A percentile compares a stretch with the other conserved stretches of the same genome.
phyloP scores from a whole-genome alignment of 2,329 filamentous ascomycete species.

The Zymoseptoria brevis region DNA sequence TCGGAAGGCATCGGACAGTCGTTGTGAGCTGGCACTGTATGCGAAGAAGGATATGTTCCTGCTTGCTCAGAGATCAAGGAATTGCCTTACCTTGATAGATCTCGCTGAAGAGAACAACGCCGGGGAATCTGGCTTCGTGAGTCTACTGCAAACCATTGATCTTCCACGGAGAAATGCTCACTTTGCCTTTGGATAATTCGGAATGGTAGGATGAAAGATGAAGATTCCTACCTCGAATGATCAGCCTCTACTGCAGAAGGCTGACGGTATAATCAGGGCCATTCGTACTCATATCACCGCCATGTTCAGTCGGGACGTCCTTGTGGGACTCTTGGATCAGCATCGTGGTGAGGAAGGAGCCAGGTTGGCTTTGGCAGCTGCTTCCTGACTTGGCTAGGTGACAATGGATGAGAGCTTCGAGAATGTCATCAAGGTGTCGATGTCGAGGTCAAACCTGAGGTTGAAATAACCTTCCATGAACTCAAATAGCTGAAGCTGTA shows the following conservation, averaged over 20 bases:
- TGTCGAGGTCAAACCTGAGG: too few relatives aligned
- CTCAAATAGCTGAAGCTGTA: too few relatives aligned
- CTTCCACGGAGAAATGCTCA: too few relatives aligned
- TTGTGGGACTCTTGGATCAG: slow-evolving; percentile 51
- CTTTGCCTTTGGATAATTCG: slow-evolving; percentile 78
- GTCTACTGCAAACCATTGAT: too few relatives aligned
- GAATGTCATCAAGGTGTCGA: too few relatives aligned
- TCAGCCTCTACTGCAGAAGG: slow-evolving; percentile 17
- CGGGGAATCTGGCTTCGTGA: slow-evolving; percentile 52
- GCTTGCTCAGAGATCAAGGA: too few relatives aligned
- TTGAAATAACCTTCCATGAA: too few relatives aligned
- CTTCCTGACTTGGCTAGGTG: background rate
- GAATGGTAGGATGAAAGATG: slow-evolving; percentile 76
- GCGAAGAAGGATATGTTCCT: too few relatives aligned
- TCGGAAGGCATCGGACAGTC: too few relatives aligned
- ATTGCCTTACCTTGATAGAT: slow-evolving; percentile 74
- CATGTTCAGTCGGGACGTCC: slow-evolving; percentile 53
- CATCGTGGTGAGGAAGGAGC: slow-evolving; percentile 35
- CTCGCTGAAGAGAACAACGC: slow-evolving; percentile 82
- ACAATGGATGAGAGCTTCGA: background rate
- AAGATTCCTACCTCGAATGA: slow-evolving; percentile 60
- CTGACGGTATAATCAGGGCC: slow-evolving; percentile 1
- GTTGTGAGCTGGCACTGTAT: too few relatives aligned
- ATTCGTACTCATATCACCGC: slow-evolving; percentile 50
- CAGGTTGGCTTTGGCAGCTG: background rate